Base-by-base conservation (phyloP, 768 basidiomycete genomes). In the Lactarius psammicola region DNA sequence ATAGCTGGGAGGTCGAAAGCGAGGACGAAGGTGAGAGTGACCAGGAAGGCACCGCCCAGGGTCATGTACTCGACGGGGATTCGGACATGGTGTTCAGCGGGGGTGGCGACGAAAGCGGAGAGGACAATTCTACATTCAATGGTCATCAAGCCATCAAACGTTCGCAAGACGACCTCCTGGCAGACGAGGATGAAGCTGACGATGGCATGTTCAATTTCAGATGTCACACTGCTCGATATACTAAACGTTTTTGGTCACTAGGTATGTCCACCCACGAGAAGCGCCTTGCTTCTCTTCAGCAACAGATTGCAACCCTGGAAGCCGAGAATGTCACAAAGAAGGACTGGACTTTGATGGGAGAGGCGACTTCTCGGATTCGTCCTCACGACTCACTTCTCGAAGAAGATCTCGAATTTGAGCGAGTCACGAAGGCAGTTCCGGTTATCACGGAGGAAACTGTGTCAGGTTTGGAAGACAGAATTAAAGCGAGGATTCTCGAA, bases 331-430 rank as follows among this genome's bases (percentile, higher is more conserved):
- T 96, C 59, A 87, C 86, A 2, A 82, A 85, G 59, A 98, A 98
- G 76, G 88, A 93, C 66, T 99, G 97, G 97, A 87, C 88, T 7
- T 81, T 97, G 33, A 85, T 92, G 80, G 95, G 97, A 56, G 96
- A 98, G 77, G 92, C 94, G 36, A 85, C 84, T 26, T 85, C 94
- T 7, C 84, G 88, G 46, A 77, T 87, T 51, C 84, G 97, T 59
- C 96, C 97, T 4, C 87, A 93, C 74, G 95, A 99, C 75, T 90
- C 92, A 10, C 80, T 98, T 23, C 82, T 99, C 15, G 92, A 93
- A 75, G 92, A 98, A 74, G 93, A 97, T 75, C 83, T 99, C 34
- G 96, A 98, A 63, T 98, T 95, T 69, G 97, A 98, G 66, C 88
- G 94, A 33, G 85, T 88, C 28, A 85, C 88, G 79, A 96, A 94